Percentiles rank a stretch among this genome's conserved stretches.
Evolutionary conservation across 805 yeast genomes (phyloP).

Genomic region (Sugiyamaella americana): DNA sequence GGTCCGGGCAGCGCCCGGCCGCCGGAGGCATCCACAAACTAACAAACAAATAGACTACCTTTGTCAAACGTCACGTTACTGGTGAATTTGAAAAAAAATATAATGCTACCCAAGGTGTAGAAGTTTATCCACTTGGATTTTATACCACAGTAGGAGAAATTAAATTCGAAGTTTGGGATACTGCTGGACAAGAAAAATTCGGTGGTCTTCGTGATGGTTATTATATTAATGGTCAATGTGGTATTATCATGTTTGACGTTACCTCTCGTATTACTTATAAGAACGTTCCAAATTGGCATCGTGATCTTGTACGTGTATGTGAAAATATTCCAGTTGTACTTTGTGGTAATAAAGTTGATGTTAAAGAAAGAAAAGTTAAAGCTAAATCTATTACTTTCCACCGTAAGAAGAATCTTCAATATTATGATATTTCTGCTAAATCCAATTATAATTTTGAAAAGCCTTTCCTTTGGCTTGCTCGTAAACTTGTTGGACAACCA

Average conservation of each 20-base stretch:
- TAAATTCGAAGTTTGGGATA: conserved; percentile 99
- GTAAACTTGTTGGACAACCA: conserved; percentile 98
- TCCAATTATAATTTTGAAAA: conserved; percentile 99
- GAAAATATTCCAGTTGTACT: conserved; percentile 98
- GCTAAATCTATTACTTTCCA: conserved; percentile 99
- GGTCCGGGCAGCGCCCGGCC: no score
- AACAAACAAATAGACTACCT: conserved; percentile 66
- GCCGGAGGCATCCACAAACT: no score
- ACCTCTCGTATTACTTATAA: conserved; percentile 99
- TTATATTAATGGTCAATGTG: conserved; percentile 99
- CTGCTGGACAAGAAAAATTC: conserved; percentile 99
- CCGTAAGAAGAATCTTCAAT: conserved; percentile 99
- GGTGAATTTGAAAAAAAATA: conserved; percentile 98
- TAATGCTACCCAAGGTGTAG: conserved; percentile 99
- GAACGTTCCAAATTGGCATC: conserved; percentile 99
- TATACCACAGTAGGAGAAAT: conserved; percentile 98
- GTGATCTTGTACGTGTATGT: conserved; percentile 99
- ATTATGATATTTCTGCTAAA: conserved; percentile 99
- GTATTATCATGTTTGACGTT: conserved; percentile 99
- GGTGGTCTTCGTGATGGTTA: conserved; percentile 99
- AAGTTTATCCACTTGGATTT: conserved; percentile 97
- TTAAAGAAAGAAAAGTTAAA: conserved; percentile 99
- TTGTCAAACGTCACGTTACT: conserved; percentile 98
- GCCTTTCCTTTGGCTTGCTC: conserved; percentile 99
- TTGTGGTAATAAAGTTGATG: conserved; percentile 99